Base-by-base conservation (phyloP, 768 basidiomycete genomes). In the Termitomyces sp. region DNA sequence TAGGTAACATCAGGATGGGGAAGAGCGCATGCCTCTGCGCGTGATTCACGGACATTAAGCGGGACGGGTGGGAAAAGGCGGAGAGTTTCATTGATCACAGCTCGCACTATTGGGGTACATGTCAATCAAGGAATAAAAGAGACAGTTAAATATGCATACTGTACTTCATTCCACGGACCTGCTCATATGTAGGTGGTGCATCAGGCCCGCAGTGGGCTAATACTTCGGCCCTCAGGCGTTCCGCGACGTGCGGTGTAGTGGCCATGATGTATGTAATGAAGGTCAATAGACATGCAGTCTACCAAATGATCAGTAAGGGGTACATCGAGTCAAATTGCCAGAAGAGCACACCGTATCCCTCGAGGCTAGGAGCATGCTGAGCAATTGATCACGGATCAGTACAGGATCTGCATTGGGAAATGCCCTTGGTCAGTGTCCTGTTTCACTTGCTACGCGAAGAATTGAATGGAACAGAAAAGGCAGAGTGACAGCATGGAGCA, bases 11-110 rank as follows among this genome's bases (percentile, higher is more conserved):
- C 84, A 16, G 81, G 72, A 2, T 69, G 72, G 5, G 85, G 86
- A 9, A 87, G 72, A 0, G 79, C 71, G 62, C 80, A 81, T 15
- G 81, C 68, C 3, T 70, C 64, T 0, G 73, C 63, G 45, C 86
- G 79, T 41, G 75, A 77, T 70, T 87, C 84, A 33, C 88, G 80
- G 41, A 83, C 73, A 64, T 90, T 91, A 42, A 89, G 70, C 7
- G 90, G 89, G 0, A 92, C 87, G 7, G 90, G 88, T 4, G 90
- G 90, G 72, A 86, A 93, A 1, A 93, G 72, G 18, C 90, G 79
- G 24, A 93, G 75, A 0, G 85, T 85, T 65, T 93, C 91, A 60
- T 92, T 88, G 42, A 92, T 81, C 37, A 91, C 87, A 12, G 88
- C 88, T 58, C 84, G 81, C 75, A 89, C 87, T 83, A 66, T 56